Evolutionary conservation across 129 eudicot species (phyloP), one percentile per base, ranked within the genome.

Genomic region (Glebionis coronaria): DNA sequence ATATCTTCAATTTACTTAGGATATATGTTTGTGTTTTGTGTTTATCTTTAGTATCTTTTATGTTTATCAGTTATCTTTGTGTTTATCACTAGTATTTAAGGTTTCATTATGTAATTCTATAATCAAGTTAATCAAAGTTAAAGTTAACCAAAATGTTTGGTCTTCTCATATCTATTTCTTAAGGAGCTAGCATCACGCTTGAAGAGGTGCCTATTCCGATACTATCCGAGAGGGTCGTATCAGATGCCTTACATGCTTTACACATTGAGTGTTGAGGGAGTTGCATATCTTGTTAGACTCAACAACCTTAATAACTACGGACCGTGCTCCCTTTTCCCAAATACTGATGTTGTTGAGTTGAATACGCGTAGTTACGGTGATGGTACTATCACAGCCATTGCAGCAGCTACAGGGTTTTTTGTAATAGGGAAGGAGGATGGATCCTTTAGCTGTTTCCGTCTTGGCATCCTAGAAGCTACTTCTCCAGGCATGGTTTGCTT

Each of bases 401-500:
- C 91, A 59, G 98, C 91, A 25, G 75, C 75, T n/a, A 27, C 71
- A 16, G 98, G 95, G 64, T 83, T 81, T 76, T 74, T 91, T 68
- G 68, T 85, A 18, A 73, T 88, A 75, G 98, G 98, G 63, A 87
- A 90, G 72, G 73, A 67, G 64, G 90, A 86, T 72, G 98, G 98
- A 73, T 85, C 91, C 1, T 81, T 83, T 67, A 65, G 76, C 71
- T 85, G 85, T 72, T 83, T 91, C 46, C 85, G 78, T 68, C 86
- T 91, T 70, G 97, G 96, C 53, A 45, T 61, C 46, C 84, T 85
- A 80, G 94, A 91, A 61, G 73, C 73, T 61, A 70, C 74, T 63
- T 69, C 82, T 78, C 88, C 98, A 80, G 95, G 96, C 85, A 51
- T 61, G 69, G 29, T 28, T 62, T 52, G 44, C 15, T 42, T 16